These are phyloP conservation scores for Lentinus tigrinus DNA, from an alignment of 768 basidiomycete genomes.

Conservation along the genomic window DNA sequence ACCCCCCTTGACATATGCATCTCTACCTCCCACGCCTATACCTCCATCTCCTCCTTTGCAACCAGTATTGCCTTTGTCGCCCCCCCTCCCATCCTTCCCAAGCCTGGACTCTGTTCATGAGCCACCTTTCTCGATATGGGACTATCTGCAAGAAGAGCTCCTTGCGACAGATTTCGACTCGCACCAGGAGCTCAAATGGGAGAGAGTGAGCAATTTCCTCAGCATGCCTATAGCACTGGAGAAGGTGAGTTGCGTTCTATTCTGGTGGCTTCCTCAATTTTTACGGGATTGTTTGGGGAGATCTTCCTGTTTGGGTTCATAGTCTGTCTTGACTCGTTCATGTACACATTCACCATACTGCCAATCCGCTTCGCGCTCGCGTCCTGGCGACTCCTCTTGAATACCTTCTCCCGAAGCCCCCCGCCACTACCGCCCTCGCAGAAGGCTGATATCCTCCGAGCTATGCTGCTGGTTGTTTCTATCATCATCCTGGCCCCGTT, in stretches of 20 bases:
- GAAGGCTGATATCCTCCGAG: conserved; percentile 89
- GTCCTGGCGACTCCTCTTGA: conserved; percentile 50
- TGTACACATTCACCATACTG: conserved; percentile 96
- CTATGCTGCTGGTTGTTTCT: conserved; percentile 71
- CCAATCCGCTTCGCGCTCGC: conserved; percentile 85
- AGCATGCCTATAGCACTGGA: conserved; percentile 91
- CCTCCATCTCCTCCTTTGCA: conserved; percentile 41
- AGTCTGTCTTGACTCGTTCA: conserved; percentile 93
- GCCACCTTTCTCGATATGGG: conserved; percentile 83
- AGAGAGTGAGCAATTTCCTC: conserved; percentile 93
- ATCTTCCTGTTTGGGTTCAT: conserved; percentile 90
- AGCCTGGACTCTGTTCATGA: conserved; percentile 23
- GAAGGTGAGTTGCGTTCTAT: conserved; percentile 51
- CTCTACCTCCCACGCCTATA: conserved; percentile 73
- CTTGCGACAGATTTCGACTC: conserved; percentile 93
- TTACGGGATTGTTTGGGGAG: conserved; percentile 36
- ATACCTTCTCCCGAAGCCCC: conserved; percentile 45
- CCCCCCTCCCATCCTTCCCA: conserved; percentile 22
- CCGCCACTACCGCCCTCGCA: conserved; percentile 78
- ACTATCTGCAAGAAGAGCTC: conserved; percentile 85
- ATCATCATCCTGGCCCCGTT: conserved; percentile 74
- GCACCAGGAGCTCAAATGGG: conserved; percentile 93
- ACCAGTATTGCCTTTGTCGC: conserved; percentile 11
- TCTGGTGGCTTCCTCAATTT: background rate
- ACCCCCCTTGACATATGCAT: conserved; percentile 59